A percentile compares a stretch with the other conserved stretches of the same genome.
Conservation (phyloP, 495 filamentous ascomycete species). For the Haplographium delicatum region DNA sequence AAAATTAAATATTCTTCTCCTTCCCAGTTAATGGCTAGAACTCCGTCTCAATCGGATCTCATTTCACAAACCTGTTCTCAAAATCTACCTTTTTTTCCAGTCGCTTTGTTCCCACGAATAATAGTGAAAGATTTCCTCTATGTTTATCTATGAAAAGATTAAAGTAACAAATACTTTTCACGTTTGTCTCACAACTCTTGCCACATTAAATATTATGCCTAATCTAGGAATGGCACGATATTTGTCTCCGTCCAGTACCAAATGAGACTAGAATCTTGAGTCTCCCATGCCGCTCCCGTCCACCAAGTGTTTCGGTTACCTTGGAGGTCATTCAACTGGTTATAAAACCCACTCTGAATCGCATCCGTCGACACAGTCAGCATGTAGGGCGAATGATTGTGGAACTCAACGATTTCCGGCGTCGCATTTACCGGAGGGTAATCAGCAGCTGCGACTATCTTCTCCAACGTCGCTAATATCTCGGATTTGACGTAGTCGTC, state of each 20-base stretch:
- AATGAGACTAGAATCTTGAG: constrained; percentile 34
- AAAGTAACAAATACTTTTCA: too few relatives aligned
- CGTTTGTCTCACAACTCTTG: too few relatives aligned
- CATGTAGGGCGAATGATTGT: constrained; percentile 35
- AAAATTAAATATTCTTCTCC: too few relatives aligned
- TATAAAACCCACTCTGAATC: constrained; percentile 44
- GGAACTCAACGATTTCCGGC: constrained; percentile 27
- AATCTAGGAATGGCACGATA: constrained; percentile 25
- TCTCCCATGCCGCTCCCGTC: constrained; percentile 40
- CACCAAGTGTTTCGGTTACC: constrained; percentile 45
- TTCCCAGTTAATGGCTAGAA: too few relatives aligned
- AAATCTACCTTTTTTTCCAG: too few relatives aligned
- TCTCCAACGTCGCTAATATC: not conserved
- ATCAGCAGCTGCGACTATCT: not conserved
- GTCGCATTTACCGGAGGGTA: constrained; percentile 1
- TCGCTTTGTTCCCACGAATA: too few relatives aligned
- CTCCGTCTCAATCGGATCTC: too few relatives aligned
- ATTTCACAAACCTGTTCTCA: too few relatives aligned
- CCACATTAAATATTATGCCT: too few relatives aligned
- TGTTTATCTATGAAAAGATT: too few relatives aligned
- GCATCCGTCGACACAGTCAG: constrained; percentile 30
- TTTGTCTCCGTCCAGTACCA: constrained; percentile 34
- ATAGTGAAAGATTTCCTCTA: too few relatives aligned
- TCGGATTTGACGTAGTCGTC: not conserved
- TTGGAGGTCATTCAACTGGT: constrained; percentile 44